Evolutionary conservation across 2,329 filamentous ascomycete genomes (phyloP).

Genomic region (Magnaporthales sp.): DNA sequence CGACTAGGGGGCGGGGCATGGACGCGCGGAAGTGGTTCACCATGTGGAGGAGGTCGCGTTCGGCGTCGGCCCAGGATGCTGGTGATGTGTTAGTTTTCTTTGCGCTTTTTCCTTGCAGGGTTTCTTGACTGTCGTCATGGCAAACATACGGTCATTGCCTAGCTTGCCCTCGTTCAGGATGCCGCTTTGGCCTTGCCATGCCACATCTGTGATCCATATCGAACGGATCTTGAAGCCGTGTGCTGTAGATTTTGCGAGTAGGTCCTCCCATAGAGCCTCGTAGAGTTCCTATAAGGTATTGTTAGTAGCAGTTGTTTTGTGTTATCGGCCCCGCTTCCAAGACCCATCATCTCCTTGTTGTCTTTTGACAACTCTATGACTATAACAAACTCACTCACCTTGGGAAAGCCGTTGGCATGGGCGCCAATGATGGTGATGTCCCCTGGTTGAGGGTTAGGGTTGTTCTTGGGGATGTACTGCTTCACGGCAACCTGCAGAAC

Average conservation of each 20-base stretch:
- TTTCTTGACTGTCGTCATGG: no score
- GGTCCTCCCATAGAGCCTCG: conserved; percentile 83
- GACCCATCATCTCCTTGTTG: no score
- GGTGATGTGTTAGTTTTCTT: not conserved
- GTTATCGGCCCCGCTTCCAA: no score
- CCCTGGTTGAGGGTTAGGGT: conserved; percentile 57
- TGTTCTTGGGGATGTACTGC: conserved; percentile 75
- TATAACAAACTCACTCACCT: conserved; percentile 39
- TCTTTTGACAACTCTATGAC: no score
- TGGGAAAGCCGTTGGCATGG: conserved; percentile 89
- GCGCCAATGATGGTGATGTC: conserved; percentile 80
- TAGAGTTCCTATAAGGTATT: conserved; percentile 59
- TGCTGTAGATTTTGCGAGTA: conserved; percentile 48
- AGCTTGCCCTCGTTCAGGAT: conserved; percentile 66
- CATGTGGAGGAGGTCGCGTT: conserved; percentile 76
- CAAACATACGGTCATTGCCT: conserved; percentile 70
- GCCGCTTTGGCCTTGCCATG: conserved; percentile 73
- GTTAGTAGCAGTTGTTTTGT: not conserved
- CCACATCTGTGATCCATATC: conserved; percentile 88
- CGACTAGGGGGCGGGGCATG: conserved; percentile 76
- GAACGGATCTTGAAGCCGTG: conserved; percentile 62
- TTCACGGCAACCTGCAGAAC: conserved; percentile 68
- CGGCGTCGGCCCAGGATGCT: conserved; percentile 82
- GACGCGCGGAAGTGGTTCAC: conserved; percentile 73
- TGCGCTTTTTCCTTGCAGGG: not conserved